Percentiles rank a stretch among this genome's conserved stretches.
phyloP scores from a whole-genome alignment of 2,329 filamentous ascomycete species.

The Xylariaceae sp. region DNA sequence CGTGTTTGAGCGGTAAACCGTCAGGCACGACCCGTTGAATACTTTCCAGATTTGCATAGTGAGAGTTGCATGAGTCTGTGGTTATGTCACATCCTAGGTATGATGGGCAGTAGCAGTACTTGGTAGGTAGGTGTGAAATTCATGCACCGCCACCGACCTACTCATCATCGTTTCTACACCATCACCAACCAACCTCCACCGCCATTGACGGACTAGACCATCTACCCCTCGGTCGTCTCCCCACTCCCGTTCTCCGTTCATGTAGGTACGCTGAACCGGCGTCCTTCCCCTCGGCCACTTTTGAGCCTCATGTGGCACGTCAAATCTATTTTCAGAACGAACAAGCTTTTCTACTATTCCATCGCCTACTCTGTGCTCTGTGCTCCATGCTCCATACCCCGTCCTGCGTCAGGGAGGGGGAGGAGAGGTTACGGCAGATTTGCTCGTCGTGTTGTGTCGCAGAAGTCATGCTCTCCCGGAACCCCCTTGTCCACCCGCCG shows the following conservation, averaged over 20 bases:
- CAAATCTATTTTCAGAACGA: slow-evolving; percentile 20
- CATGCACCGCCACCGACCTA: not conserved
- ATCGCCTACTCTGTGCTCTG: not conserved
- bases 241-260: slow-evolving; percentile 9
- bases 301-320: slow-evolving; percentile 23
- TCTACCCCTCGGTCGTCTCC: slow-evolving; percentile 1
- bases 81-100: not conserved
- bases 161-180: not conserved
- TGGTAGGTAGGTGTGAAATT: not conserved
- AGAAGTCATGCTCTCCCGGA: not conserved
- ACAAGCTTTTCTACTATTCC: slow-evolving; percentile 17
- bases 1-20: too few relatives aligned
- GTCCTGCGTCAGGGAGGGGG: too few relatives aligned
- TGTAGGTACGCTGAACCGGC: slow-evolving; percentile 14
- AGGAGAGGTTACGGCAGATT: too few relatives aligned
- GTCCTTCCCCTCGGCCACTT: not conserved
- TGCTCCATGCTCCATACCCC: not conserved
- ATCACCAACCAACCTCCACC: not conserved
- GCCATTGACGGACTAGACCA: slow-evolving; percentile 5
- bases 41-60: too few relatives aligned
- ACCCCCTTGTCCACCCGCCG: not conserved
- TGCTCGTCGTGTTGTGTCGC: not conserved
- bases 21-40: too few relatives aligned
- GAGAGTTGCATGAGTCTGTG: too few relatives aligned
- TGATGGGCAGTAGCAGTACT: too few relatives aligned